Base-by-base conservation (phyloP, 768 basidiomycete species). In the Cystoderma amianthinum region DNA sequence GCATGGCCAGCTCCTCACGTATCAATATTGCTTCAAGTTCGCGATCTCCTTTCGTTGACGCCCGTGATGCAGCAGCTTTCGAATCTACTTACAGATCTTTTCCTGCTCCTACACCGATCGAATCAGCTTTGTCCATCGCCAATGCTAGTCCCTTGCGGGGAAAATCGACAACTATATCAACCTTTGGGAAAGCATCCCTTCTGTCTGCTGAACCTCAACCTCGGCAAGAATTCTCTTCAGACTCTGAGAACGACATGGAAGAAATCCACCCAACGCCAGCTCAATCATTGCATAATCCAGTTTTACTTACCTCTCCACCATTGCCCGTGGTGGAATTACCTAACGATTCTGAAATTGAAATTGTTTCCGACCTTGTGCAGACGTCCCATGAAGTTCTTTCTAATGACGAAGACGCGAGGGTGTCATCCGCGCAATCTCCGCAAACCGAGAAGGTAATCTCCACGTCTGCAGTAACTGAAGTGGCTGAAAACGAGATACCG, bases 71-170 rank as follows among this genome's bases (percentile, higher is more conserved):
- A 9, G 7, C 5, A 38, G 5, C 5, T 16, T 9, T 18, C 11
- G 10, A 20, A 23, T 34, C 51, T 11, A 68, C 69, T 23, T 69
- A 75, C 5, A 74, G 79, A 38, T 58, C 76, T 15, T 69, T 43
- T 21, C 21, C 70, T 17, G 61, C 70, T 22, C 70, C 72, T 2
- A 79, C 69, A 16, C 69, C 80, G 15, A 60, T 86, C n/a, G 80
- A 80, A 49, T 82, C 82, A 1, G 79, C 73, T 1, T 58, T 87
- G 20, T 71, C 82, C 7, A 77, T 87, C 32, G 85, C 76, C 13
- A 80, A 80, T 39, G 70, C 81, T 5, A 69, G 69, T 4, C 65
- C 68, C 11, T 57, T 59, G 18, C 58, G 56, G 7, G 33, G 48
- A 1, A 47, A 48, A 5, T 43, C 48, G 12, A 43, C 42, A 23